Conservation (phyloP, 108 stramenopile species). For the Conticribra weissflogii region DNA sequence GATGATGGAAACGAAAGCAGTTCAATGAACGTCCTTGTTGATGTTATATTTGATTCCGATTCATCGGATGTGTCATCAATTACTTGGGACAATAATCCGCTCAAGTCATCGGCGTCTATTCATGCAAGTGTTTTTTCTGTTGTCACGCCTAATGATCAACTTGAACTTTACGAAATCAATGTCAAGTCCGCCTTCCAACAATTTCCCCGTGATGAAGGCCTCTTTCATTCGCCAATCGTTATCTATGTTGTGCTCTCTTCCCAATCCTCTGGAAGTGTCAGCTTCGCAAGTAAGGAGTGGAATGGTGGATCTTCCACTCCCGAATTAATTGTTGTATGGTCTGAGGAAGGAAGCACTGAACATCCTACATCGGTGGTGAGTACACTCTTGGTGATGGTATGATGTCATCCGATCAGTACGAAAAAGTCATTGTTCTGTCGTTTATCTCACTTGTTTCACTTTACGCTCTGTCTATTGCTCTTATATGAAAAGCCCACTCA, state of each 20-base stretch:
- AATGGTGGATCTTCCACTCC: neutral
- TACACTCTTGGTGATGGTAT: too few relatives aligned
- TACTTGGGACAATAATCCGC: neutral
- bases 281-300: conserved; percentile 10
- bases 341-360: neutral
- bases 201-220: neutral
- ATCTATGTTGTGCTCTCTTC: conserved; percentile 9
- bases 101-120: neutral
- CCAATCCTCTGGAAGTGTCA: neutral
- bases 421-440: too few relatives aligned
- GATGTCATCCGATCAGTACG: too few relatives aligned
- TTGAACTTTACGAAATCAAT: conserved; percentile 7
- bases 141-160: neutral
- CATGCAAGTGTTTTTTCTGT: conserved; percentile 4
- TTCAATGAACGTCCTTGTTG: neutral
- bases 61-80: conserved; percentile 4
- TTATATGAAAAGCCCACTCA: neutral
- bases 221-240: neutral
- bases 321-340: neutral
- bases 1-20: neutral
- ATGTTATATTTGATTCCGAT: neutral
- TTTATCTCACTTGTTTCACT: too few relatives aligned
- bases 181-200: neutral
- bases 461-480: too few relatives aligned
- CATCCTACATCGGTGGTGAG: too few relatives aligned